Evolutionary conservation across 441 rosid genomes (phyloP), one percentile per base, ranked within the genome.

Genomic region (Jatropha podagrica): DNA sequence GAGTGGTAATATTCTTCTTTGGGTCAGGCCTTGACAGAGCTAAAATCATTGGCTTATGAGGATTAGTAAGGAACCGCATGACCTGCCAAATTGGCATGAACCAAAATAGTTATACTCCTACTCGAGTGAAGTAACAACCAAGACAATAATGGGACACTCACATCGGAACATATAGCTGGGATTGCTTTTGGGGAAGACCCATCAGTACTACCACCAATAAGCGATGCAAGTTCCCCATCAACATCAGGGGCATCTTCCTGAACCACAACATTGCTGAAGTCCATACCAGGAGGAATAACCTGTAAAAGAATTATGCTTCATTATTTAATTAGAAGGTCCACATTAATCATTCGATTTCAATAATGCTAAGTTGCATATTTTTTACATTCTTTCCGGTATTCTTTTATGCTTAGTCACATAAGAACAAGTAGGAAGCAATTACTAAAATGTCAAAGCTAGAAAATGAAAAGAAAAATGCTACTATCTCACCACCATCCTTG

Each of bases 251-350:
- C 79, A 72, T 93, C 97, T 87, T 93, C 98, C 84, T 95, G 99
- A 84, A 81, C 89, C 83, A 81, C 91, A 67, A 93, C 99, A 75
- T 84, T 95, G 83, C 98, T 92, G 81, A 93, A 93, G 88, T 95
- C 99, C 99, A 95, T 93, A 72, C 99, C 99, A 67, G 99, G 99
- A 63, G 99, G 94, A 85, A 95, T 92, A 48, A 95, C 99, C 98
- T 95, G 81, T 23, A 75, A 77, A 59, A 44, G 71, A 74, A 56
- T 61, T 42, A 52, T 65, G 58, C n/a, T 68, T 75, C 48, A 71
- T 44, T 62, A 63, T 61, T 74, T 18, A 59, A 78, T 52, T 41
- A 72, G 41, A 32, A 71, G 68, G 68, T 40, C 40, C 41, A 63
- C 61, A 68, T 59, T 51, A 27, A 65, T 61, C 15, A 23, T 49